Evolutionary conservation across 345 rosid genomes (phyloP), one percentile per base, ranked within the genome.

Genomic region (Bruguiera gymnorhiza): DNA sequence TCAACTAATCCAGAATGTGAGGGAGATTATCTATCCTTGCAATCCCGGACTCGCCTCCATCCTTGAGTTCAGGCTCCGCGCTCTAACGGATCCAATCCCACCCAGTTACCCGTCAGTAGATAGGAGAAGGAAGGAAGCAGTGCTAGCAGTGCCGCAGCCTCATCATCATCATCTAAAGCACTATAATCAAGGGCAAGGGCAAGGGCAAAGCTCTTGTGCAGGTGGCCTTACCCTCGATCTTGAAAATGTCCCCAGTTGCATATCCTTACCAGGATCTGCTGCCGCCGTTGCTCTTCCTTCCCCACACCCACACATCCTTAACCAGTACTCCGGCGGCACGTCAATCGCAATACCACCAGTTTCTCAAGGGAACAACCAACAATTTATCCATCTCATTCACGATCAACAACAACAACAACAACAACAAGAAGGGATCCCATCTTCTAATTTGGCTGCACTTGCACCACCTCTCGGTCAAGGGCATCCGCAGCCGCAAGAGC

Each of bases 1-100:
- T 78, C 99, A 95, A 76, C 92, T 95, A 68, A 89, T 95, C 68
- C 97, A 95, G 72, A 95, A 92, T 83, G 98, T 95, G 16, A 75
- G 97, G 70, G 99, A 95, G 67, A 95, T 92, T 56, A 90, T 95
- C 69, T 86, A 84, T 78, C 99, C 99, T 73, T 89, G 92, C 70
- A 95, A 95, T 82, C 97, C 99, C 26, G 88, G 83, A 77, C 93
- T 95, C 1, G 97, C 97, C 20, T 80, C 91, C 56, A 87, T 92
- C 37, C 86, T 95, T 6, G 99, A 95, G 81, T 78, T 85, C 76
- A 78, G 96, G 65, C 96, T 95, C 20, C 89, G 92, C 6, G 86
- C 88, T 58, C 85, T 95, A 6, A 73, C 85, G 48, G 88, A 90
- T 18, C 87, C 89, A 11, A 50, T 30, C 21, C 74, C 67, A 5